A percentile compares a stretch with the other conserved stretches of the same genome.
phyloP scores from a whole-genome alignment of 1,284 basidiomycete species.

The Moniliella sp. region DNA sequence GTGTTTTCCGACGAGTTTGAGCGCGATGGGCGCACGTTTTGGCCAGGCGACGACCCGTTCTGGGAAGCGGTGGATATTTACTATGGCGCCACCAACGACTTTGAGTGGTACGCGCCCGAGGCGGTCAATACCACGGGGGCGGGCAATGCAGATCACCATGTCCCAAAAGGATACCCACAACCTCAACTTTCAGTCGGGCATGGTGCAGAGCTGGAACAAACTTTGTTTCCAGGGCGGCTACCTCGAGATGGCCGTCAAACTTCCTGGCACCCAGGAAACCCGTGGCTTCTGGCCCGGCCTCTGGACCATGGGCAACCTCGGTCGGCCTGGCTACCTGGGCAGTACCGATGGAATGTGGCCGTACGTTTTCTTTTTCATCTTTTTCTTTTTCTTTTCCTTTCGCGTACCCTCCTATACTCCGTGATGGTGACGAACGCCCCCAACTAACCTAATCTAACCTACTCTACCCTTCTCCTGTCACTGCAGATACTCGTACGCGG shows the following conservation, averaged over 20 bases:
- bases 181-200: conserved; percentile 28
- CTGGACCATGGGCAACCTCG: too few species aligned
- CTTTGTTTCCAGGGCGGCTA: conserved; percentile 33
- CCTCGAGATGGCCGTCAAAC: conserved; percentile 17
- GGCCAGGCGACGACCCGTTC: conserved; percentile 22
- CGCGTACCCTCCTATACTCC: too few species aligned
- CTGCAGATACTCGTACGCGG: too few species aligned
- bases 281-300: conserved; percentile 38
- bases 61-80: conserved; percentile 31
- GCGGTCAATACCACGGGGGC: conserved; percentile 20
- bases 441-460: too few species aligned
- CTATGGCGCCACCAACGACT: conserved; percentile 26
- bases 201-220: conserved; percentile 33
- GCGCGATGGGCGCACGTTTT: conserved; percentile 18
- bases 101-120: conserved; percentile 34
- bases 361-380: too few species aligned
- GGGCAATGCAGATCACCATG: conserved; percentile 16
- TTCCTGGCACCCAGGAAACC: conserved; percentile 18
- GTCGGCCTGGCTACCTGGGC: conserved; percentile 30
- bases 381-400: too few species aligned
- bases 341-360: conserved; percentile 32
- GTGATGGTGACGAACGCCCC: too few species aligned
- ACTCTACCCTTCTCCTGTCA: too few species aligned
- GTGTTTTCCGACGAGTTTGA: conserved; percentile 27
- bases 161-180: conserved; percentile 16